These are phyloP conservation scores for Trypanosoma cruzi DNA, from an alignment of 208 protist species.

Conservation along the genomic window DNA sequence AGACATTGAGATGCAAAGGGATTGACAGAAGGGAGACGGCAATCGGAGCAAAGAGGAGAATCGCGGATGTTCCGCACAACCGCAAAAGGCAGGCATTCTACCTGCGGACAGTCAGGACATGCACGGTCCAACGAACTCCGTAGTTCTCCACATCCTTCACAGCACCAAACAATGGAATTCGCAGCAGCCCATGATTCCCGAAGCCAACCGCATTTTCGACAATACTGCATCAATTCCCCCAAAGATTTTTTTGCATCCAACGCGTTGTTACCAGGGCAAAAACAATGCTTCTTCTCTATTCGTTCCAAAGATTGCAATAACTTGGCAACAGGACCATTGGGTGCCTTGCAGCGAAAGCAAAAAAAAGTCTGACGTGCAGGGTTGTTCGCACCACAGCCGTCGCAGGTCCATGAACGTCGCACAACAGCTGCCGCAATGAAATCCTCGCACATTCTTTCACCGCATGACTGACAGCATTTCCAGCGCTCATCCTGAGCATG, in stretches of 20 bases:
- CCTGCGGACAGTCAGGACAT: conserved; percentile 78
- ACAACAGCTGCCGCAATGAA: conserved; percentile 37
- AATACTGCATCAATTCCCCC: conserved; percentile 36
- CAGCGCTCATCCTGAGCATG: conserved; percentile 83
- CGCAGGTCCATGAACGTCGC: conserved; percentile 72
- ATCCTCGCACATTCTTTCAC: conserved; percentile 27
- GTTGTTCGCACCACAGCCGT: conserved; percentile 59
- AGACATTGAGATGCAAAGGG: conserved; percentile 38
- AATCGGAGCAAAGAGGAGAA: conserved; percentile 37
- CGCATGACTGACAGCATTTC: conserved; percentile 65
- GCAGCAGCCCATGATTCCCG: conserved; percentile 48
- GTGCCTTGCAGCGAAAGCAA: conserved; percentile 68
- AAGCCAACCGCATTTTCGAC: conserved; percentile 51
- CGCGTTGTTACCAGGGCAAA: conserved; percentile 1
- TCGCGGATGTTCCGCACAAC: conserved; percentile 43
- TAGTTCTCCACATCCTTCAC: conserved; percentile 59
- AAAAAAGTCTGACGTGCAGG: conserved; percentile 60
- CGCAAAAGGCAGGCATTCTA: conserved; percentile 74
- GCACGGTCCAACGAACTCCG: conserved; percentile 76
- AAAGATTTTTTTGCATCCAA: conserved; percentile 20
- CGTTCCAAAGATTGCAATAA: conserved; percentile 1
- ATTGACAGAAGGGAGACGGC: conserved; percentile 36
- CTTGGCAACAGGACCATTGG: conserved; percentile 46
- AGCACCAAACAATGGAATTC: conserved; percentile 60
- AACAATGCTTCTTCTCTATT: neutral